phyloP scores from a whole-genome alignment of 495 filamentous ascomycete genomes.

The Xylaria bambusicola region DNA sequence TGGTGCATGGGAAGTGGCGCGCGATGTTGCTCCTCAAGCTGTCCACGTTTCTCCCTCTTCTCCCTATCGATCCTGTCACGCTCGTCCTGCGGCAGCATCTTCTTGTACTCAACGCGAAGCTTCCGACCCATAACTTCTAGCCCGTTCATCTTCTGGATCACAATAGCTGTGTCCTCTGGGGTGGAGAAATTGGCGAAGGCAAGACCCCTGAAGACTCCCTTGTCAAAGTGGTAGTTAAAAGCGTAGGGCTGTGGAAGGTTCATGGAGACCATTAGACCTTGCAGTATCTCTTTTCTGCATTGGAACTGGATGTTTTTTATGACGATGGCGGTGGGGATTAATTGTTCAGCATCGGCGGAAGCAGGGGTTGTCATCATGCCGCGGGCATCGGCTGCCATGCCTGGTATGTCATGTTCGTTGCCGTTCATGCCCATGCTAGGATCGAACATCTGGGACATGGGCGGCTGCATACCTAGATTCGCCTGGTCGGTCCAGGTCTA shows the following conservation, averaged over 20 bases:
- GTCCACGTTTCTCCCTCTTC: constrained; percentile 93
- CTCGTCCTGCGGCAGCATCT: constrained; percentile 95
- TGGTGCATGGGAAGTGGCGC: constrained; percentile 66
- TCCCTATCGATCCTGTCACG: constrained; percentile 95
- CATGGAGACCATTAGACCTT: constrained; percentile 88
- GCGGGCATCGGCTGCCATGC: constrained; percentile 29
- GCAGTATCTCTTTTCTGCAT: constrained; percentile 93
- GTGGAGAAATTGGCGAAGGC: constrained; percentile 99
- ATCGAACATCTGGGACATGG: constrained; percentile 40
- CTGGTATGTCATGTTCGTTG: constrained; percentile 34
- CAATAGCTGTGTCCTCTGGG: constrained; percentile 84
- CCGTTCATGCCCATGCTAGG: constrained; percentile 36
- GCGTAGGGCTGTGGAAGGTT: constrained; percentile 91
- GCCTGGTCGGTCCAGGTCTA: constrained; percentile 55
- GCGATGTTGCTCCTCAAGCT: constrained; percentile 94
- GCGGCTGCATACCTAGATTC: constrained; percentile 42
- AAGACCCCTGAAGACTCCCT: constrained; percentile 92
- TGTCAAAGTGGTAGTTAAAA: constrained; percentile 99
- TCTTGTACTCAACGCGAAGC: constrained; percentile 96
- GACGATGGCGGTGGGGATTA: constrained; percentile 97
- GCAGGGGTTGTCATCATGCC: constrained; percentile 42
- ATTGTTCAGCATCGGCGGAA: constrained; percentile 62
- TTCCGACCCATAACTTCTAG: constrained; percentile 94
- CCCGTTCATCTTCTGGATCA: constrained; percentile 90
- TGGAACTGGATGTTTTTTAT: constrained; percentile 99